These are phyloP conservation scores for Mucor plumbeus DNA, from an alignment of 371 early-diverging fungal species.

Conservation along the genomic window DNA sequence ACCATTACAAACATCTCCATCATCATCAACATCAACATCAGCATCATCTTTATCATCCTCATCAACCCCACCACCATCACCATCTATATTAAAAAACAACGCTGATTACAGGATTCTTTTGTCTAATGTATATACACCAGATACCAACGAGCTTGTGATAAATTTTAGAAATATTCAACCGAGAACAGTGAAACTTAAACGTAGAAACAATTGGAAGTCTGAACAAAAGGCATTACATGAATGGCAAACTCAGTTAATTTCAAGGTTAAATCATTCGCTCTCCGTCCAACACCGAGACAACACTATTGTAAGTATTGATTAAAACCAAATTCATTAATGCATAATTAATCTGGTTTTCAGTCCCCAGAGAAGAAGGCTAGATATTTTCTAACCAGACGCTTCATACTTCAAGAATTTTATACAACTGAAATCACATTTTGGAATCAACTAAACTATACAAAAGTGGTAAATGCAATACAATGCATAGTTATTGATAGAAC, in stretches of 20 bases:
- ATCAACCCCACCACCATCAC: background rate
- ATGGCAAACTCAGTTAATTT: conserved; percentile 31
- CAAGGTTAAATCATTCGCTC: background rate
- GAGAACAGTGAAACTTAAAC: conserved; percentile 20
- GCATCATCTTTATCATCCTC: conserved; percentile 9
- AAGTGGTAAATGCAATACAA: conserved; percentile 37
- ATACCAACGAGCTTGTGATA: conserved; percentile 18
- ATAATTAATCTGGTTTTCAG: conserved; percentile 13
- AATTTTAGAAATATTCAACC: conserved; percentile 26
- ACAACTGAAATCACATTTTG: conserved; percentile 49
- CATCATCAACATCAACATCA: background rate
- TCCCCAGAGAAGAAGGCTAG: conserved; percentile 34
- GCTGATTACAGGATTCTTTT: background rate
- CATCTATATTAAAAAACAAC: background rate
- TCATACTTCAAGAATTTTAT: conserved; percentile 47
- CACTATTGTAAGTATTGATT: conserved; percentile 4
- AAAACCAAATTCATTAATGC: background rate
- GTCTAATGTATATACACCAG: conserved; percentile 13
- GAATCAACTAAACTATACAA: conserved; percentile 46
- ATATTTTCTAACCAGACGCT: conserved; percentile 32
- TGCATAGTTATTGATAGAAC: background rate
- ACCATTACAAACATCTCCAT: background rate
- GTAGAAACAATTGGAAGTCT: conserved; percentile 22
- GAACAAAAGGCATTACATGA: conserved; percentile 36
- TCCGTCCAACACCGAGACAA: background rate